Evolutionary conservation across 1,284 basidiomycete genomes (phyloP), one percentile per base, ranked within the genome.

Genomic region (Cryptococcus sp.): DNA sequence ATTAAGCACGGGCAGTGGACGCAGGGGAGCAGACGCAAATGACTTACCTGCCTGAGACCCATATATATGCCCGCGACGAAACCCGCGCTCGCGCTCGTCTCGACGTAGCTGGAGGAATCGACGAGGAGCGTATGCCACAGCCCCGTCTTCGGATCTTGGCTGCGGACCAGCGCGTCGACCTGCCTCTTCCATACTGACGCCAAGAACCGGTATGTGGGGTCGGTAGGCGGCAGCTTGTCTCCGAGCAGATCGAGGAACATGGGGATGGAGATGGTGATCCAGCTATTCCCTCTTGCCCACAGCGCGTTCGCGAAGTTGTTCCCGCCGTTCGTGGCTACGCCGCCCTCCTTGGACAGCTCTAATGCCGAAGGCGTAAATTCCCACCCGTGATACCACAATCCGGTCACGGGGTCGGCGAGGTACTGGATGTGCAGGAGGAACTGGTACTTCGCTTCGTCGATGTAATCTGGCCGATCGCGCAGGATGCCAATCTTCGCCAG

Each of bases 231-330:
- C 81, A 76, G 51, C 53, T 53, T 44, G 31, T 73, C 67, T 25
- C 78, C 68, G 41, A 85, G 78, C 60, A 75, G 78, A 54, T 84
- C 82, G 62, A 87, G 82, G 73, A 87, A 85, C 64, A 86, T 82
- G 0, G 85, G 86, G 64, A 87, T 87, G 22, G 84, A 80, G 38
- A 85, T 78, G 0, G 85, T 87, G 57, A 85, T 81, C 76, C 85
- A 87, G 71, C 85, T 86, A 72, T 87, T 87, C 23, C 86, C 85
- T 50, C 86, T 76, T 3, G 84, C 86, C 86, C 85, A 87, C 39
- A 81, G 79, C 3, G 85, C 85, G 31, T 77, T 74, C 10, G 82
- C 84, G 66, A 86, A 87, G 56, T 76, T 72, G 64, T 77, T 62
- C n/a, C 70, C 71, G 13, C 59, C 59, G 1, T 56, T 46, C 19